Percentiles rank a stretch among this genome's conserved stretches.
These are phyloP conservation scores for Aphanomyces cochlioides DNA, from an alignment of 352 stramenopile genomes.

Conservation along the genomic window DNA sequence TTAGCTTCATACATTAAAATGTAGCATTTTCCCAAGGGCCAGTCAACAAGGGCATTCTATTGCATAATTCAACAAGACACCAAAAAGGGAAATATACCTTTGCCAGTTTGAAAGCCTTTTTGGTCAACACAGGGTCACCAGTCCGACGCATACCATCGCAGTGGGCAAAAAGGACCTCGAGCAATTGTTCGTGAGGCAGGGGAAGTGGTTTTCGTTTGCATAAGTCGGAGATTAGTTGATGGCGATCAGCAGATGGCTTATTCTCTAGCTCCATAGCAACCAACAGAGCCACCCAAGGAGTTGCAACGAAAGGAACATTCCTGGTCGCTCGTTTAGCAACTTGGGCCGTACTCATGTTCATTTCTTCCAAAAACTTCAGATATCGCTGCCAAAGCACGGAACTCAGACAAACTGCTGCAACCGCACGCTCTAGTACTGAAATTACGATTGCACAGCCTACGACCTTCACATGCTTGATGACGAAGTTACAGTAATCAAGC, in stretches of 20 bases:
- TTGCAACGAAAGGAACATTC: conserved; percentile 14
- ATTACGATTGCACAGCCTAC: conserved; percentile 16
- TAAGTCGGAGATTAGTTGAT: not conserved
- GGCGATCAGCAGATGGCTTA: not conserved
- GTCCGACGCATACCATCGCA: conserved; percentile 10
- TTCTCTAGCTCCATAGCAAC: conserved; percentile 8
- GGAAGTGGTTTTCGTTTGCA: conserved; percentile 1
- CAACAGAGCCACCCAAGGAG: conserved; percentile 11
- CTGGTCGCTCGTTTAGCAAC: conserved; percentile 7
- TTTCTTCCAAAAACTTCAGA: conserved; percentile 4
- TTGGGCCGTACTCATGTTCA: not conserved
- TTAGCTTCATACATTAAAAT: conserved; percentile 24
- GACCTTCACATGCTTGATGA: not conserved
- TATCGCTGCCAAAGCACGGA: conserved; percentile 4
- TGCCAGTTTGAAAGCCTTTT: not conserved
- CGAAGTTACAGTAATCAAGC: conserved; percentile 1
- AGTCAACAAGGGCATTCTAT: conserved; percentile 5
- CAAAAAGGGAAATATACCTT: not conserved
- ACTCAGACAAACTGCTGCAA: conserved; percentile 18
- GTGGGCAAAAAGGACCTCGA: conserved; percentile 15
- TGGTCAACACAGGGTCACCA: not conserved
- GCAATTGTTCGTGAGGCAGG: not conserved
- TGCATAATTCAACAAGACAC: not conserved
- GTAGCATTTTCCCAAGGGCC: not conserved
- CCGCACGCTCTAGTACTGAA: conserved; percentile 11